phyloP scores from a whole-genome alignment of 2,329 filamentous ascomycete genomes.

The Sclerotinia glacialis region DNA sequence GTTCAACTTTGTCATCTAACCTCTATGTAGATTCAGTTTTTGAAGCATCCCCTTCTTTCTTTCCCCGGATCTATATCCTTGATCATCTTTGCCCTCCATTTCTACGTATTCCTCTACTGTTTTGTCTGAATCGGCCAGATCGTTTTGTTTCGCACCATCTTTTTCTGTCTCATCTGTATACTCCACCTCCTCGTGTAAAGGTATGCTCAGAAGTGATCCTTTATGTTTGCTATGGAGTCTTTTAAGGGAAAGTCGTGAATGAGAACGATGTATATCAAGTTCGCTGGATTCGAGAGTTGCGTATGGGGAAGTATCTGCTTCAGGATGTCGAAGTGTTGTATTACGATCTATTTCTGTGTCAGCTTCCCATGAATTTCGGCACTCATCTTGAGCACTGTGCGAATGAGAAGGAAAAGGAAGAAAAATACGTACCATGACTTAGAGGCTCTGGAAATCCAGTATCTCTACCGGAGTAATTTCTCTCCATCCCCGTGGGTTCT shows the following conservation, averaged over 20 bases:
- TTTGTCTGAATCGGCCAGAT: constrained; percentile 16
- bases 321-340: constrained; percentile 61
- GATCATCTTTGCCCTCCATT: constrained; percentile 10
- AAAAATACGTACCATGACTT: constrained; percentile 29
- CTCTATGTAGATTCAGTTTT: constrained; percentile 27
- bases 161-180: constrained; percentile 29
- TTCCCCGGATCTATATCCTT: constrained; percentile 23
- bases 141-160: constrained; percentile 13
- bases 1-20: constrained; percentile 1
- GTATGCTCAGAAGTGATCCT: constrained; percentile 21
- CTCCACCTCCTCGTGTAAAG: constrained; percentile 31
- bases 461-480: constrained; percentile 33
- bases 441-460: constrained; percentile 41
- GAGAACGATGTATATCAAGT: constrained; percentile 43
- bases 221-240: constrained; percentile 25
- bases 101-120: constrained; percentile 11
- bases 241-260: constrained; percentile 28
- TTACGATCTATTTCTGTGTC: constrained; percentile 46
- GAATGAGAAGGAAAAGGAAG: neutral
- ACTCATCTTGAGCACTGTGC: too few relatives aligned
- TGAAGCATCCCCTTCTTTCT: constrained; percentile 29
- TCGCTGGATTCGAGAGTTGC: constrained; percentile 57
- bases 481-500: constrained; percentile 22
- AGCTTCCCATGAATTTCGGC: neutral
- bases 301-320: constrained; percentile 56